Conservation (phyloP, 1,284 basidiomycete genomes). For the Chalciporus sp. region DNA sequence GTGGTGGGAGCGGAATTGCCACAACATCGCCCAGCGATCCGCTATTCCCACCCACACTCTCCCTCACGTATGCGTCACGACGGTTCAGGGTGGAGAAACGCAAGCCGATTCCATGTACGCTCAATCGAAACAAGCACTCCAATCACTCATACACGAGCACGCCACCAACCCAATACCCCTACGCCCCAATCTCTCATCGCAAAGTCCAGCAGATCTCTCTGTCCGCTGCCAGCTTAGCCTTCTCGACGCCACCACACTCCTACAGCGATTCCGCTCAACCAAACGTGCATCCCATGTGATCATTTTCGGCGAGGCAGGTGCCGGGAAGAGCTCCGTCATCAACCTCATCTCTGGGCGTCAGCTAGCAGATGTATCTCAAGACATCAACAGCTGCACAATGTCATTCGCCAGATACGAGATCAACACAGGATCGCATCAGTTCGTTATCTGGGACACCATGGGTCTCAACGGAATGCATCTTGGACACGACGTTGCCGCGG, state of each 20-base stretch:
- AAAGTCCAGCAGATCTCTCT: background rate
- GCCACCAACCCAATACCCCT: background rate
- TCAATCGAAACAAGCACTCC: constrained; percentile 5
- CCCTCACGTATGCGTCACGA: constrained; percentile 8
- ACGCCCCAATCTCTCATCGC: background rate
- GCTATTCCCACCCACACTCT: constrained; percentile 2
- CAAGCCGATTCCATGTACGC: background rate
- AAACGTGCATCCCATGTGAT: constrained; percentile 2
- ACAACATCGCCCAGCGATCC: background rate
- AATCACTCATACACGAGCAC: background rate
- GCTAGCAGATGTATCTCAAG: constrained; percentile 3
- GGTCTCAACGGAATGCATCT: constrained; percentile 1
- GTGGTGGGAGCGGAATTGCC: constrained; percentile 11
- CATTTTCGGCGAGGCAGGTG: constrained; percentile 16
- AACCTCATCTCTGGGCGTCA: constrained; percentile 8
- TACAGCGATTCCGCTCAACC: background rate
- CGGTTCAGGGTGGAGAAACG: background rate
- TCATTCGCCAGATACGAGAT: constrained; percentile 2
- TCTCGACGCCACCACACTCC: background rate
- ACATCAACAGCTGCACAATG: constrained; percentile 2
- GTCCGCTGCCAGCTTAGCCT: background rate
- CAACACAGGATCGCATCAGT: background rate
- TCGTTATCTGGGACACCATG: constrained; percentile 35
- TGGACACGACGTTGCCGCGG: background rate
- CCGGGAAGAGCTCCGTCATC: constrained; percentile 10